These are phyloP conservation scores for Naganishia vaughanmartiniae DNA, from an alignment of 768 basidiomycete genomes.

Conservation along the genomic window DNA sequence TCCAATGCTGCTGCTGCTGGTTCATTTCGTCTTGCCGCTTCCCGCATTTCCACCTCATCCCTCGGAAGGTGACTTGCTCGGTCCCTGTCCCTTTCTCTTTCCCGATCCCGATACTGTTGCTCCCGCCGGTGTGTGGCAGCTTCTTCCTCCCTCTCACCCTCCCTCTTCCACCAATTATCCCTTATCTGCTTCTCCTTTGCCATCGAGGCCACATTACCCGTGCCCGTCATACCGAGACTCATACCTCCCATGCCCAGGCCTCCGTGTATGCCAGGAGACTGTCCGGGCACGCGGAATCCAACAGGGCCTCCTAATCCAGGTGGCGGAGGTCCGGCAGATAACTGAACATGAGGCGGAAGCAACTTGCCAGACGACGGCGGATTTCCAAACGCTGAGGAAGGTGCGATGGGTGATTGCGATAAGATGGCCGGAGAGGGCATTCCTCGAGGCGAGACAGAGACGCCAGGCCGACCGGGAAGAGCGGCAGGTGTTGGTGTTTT, in stretches of 20 bases:
- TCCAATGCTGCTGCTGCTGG: background rate
- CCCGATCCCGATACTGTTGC: conserved; percentile 3
- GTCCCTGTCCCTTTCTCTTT: conserved; percentile 10
- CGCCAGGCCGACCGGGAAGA: background rate
- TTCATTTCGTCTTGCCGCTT: conserved; percentile 4
- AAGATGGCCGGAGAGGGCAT: background rate
- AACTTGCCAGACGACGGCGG: background rate
- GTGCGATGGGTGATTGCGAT: background rate
- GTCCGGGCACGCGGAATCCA: conserved; percentile 1
- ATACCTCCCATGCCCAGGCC: conserved; percentile 5
- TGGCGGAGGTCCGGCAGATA: conserved; percentile 20
- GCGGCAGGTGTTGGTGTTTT: conserved; percentile 9
- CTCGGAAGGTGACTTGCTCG: background rate
- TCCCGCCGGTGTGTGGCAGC: background rate
- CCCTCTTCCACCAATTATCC: conserved; percentile 14
- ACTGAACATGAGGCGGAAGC: conserved; percentile 19
- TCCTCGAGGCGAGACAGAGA: conserved; percentile 5
- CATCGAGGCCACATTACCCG: background rate
- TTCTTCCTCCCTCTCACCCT: conserved; percentile 9
- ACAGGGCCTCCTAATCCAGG: background rate
- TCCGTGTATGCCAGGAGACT: background rate
- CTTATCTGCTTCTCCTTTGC: conserved; percentile 19
- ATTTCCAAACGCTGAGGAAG: background rate
- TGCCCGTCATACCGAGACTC: background rate
- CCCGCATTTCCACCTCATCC: background rate